phyloP scores from a whole-genome alignment of 768 basidiomycete species.

The Leucocoprinus birnbaumii region DNA sequence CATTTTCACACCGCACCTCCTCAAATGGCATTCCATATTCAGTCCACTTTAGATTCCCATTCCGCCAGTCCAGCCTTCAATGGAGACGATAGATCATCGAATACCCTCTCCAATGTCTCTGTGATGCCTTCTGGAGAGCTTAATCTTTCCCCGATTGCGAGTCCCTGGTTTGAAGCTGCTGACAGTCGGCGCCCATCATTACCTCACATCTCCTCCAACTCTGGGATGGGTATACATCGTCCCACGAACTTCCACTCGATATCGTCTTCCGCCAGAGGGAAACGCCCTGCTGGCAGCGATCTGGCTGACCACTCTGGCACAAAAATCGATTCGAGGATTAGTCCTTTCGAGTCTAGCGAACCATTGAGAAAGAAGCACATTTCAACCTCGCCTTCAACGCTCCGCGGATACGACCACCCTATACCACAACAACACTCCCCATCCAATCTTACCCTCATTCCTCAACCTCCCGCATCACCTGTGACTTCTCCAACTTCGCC shows the following conservation, averaged over 20 bases:
- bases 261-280: not conserved
- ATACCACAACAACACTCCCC: not conserved
- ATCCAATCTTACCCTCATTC: not conserved
- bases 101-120: constrained; percentile 8
- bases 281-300: constrained; percentile 4
- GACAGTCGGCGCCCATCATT: constrained; percentile 1
- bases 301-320: not conserved
- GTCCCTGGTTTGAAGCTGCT: constrained; percentile 72
- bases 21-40: constrained; percentile 58
- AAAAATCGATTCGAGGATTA: not conserved
- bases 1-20: constrained; percentile 45
- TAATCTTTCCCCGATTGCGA: constrained; percentile 77
- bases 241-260: not conserved
- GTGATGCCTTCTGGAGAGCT: constrained; percentile 45
- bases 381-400: not conserved
- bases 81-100: constrained; percentile 26
- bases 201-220: not conserved
- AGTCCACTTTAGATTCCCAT: constrained; percentile 14
- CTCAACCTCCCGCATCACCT: constrained; percentile 1
- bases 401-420: not conserved
- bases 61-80: constrained; percentile 16
- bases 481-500: constrained; percentile 8
- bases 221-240: not conserved
- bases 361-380: constrained; percentile 7
- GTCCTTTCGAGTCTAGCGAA: constrained; percentile 1